Evolutionary conservation across 2,329 filamentous ascomycete species (phyloP).

Genomic region (Phialophora macrospora): DNA sequence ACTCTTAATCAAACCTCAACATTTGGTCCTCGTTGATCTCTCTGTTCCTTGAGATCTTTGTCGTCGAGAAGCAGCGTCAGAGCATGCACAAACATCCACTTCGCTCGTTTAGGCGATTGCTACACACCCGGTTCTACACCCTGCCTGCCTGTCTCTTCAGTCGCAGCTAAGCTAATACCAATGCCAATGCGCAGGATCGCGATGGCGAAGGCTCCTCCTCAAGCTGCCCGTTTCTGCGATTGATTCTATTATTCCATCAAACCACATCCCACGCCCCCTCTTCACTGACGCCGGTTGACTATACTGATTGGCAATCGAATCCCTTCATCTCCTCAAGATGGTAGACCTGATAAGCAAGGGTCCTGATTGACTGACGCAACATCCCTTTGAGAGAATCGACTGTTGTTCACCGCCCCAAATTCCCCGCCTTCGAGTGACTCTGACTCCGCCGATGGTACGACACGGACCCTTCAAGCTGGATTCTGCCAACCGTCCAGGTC

Average conservation of each 20-base stretch:
- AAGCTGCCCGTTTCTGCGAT: background rate
- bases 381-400: background rate
- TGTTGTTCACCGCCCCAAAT: background rate
- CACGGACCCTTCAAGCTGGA: background rate
- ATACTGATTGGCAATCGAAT: background rate
- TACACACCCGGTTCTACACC: background rate
- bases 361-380: background rate
- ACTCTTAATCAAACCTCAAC: constrained; percentile 3
- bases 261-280: background rate
- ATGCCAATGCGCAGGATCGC: background rate
- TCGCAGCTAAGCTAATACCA: background rate
- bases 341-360: background rate
- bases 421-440: constrained; percentile 2
- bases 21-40: background rate
- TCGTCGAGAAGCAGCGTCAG: background rate
- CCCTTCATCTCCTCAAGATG: background rate
- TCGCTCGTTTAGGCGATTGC: background rate
- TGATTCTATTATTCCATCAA: background rate
- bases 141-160: background rate
- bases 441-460: background rate
- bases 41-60: background rate
- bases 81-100: background rate
- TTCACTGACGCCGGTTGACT: background rate
- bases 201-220: background rate
- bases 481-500: background rate